Percentiles rank a stretch among this genome's conserved stretches.
Conservation (phyloP, 208 protist species). For the Leishmania turanica region DNA sequence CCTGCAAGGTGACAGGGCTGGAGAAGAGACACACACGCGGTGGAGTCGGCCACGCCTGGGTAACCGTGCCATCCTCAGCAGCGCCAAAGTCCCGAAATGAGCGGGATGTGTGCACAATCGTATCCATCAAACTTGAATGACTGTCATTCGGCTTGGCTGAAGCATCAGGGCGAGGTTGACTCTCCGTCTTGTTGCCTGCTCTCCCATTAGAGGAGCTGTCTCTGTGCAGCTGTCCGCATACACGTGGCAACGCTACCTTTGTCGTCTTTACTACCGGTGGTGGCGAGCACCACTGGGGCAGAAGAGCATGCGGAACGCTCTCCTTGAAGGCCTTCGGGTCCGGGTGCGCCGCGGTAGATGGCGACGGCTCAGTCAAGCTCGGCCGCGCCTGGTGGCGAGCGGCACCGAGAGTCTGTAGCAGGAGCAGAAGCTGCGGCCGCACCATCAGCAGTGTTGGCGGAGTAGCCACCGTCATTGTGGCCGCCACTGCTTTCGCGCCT, state of each 20-base stretch:
- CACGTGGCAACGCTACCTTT: neutral
- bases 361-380: neutral
- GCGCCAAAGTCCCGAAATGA: neutral
- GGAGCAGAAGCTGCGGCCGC: conserved; percentile 35
- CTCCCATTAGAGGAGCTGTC: neutral
- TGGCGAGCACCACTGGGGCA: conserved; percentile 18
- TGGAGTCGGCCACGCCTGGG: neutral
- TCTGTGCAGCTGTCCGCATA: neutral
- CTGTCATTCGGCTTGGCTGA: neutral
- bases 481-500: conserved; percentile 12
- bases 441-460: conserved; percentile 37
- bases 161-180: neutral
- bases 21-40: conserved; percentile 31
- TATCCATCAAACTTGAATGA: neutral
- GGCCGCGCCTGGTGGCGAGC: neutral
- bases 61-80: neutral
- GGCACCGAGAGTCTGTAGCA: conserved; percentile 23
- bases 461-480: conserved; percentile 33
- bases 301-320: conserved; percentile 20
- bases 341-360: neutral
- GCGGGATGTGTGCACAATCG: conserved; percentile 1
- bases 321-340: neutral
- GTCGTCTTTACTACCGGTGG: neutral
- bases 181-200: neutral
- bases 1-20: conserved; percentile 20